Base-by-base conservation (phyloP, 441 rosid genomes). In the Dalechampia spathulata region DNA sequence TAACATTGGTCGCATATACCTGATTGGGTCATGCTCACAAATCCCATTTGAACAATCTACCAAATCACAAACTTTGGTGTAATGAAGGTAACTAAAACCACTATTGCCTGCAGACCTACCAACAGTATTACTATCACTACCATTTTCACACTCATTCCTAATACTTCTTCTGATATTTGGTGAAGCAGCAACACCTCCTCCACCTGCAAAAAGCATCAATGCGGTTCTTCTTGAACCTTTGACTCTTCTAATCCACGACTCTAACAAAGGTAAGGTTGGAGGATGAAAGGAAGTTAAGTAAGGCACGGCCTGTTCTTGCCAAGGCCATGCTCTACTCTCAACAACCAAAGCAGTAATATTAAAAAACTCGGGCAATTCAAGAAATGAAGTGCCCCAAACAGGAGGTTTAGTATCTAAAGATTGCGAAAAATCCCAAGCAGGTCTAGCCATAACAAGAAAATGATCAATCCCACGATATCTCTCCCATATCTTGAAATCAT, bases 341-440 rank as follows among this genome's bases (percentile, higher is more conserved):
- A 78, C 71, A 22, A 83, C 76, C 72, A 92, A 71, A 49, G 80
- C 86, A 17, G 98, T 88, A 2, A 91, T 64, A 50, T 88, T 88
- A 55, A 69, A 84, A 41, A 82, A 86, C 78, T 88, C 86, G 0
- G 77, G 83, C 32, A 86, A 62, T 56, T 86, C 93, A 7, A 91
- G 74, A 60, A 91, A 84, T 2, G 96, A 91, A 19, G 96, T 91
- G 0, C 98, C 98, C 98, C 98, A 91, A 0, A 86, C 43, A 1
- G 93, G 95, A 13, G 95, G 93, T 59, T 91, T 93, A 51, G 47
- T 64, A 58, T 77, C 63, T 49, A 75, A 57, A 11, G 87, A 70
- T 68, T 88, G 96, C 1, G 98, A 88, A 72, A 91, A 91, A 67
- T 88, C 98, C 98, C 93, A 91, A 50, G 98, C 96, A 25, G 96